phyloP scores from a whole-genome alignment of 352 stramenopile genomes.

The Blastocystis sp. region DNA sequence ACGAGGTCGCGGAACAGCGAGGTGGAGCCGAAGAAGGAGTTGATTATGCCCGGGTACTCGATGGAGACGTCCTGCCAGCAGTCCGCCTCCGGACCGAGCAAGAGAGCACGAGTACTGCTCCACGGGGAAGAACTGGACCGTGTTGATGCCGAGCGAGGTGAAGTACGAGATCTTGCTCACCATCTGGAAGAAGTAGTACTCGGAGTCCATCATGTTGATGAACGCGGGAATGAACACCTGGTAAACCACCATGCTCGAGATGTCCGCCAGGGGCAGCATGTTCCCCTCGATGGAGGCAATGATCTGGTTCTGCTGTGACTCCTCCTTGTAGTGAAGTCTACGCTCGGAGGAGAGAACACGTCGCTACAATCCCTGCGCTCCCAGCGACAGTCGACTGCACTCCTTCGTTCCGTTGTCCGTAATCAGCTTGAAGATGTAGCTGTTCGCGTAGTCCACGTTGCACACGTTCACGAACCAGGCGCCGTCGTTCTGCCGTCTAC shows the following conservation, averaged over 20 bases:
- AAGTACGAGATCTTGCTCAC: conserved; percentile 24
- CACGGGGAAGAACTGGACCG: conserved; percentile 40
- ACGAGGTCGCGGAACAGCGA: conserved; percentile 56
- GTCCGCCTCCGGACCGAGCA: neutral
- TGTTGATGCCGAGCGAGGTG: conserved; percentile 18
- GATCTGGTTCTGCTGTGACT: conserved; percentile 8
- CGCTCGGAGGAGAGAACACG: neutral
- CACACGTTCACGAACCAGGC: conserved; percentile 59
- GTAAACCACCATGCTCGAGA: conserved; percentile 15
- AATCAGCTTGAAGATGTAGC: conserved; percentile 23
- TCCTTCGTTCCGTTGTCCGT: neutral
- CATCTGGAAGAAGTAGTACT: conserved; percentile 34
- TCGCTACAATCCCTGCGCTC: conserved; percentile 9
- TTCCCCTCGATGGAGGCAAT: neutral
- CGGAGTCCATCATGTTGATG: neutral
- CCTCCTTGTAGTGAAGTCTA: conserved; percentile 42
- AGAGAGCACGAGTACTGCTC: conserved; percentile 44
- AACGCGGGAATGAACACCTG: conserved; percentile 57
- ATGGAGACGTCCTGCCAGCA: conserved; percentile 40
- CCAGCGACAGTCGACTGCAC: conserved; percentile 33
- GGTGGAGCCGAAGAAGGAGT: conserved; percentile 43
- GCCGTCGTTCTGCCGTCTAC: conserved; percentile 54
- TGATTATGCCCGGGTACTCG: conserved; percentile 28
- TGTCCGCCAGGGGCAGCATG: neutral
- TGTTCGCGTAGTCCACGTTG: conserved; percentile 20